phyloP scores from a whole-genome alignment of 441 rosid species.

The Populus hybrid region DNA sequence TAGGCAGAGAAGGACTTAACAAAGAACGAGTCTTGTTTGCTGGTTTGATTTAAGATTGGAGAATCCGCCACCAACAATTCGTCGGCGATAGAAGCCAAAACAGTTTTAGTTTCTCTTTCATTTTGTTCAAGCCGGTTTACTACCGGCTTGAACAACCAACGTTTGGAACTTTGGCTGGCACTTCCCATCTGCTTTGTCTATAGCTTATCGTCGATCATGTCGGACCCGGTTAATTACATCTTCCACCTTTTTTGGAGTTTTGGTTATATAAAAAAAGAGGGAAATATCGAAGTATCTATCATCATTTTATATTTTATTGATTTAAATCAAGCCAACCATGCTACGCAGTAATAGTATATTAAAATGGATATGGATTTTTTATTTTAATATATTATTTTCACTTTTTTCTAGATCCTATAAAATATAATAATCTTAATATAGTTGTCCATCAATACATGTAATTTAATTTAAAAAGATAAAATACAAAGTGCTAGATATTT shows the following conservation, averaged over 20 bases:
- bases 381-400: too few species aligned
- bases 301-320: too few species aligned
- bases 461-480: too few species aligned
- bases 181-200: not conserved
- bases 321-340: too few species aligned
- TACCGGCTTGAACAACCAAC: conserved; percentile 11
- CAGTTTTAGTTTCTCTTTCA: not conserved
- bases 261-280: too few species aligned
- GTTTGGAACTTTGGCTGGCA: not conserved
- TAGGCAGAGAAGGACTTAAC: conserved; percentile 23
- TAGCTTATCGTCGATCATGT: not conserved
- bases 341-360: too few species aligned
- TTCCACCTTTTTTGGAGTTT: not conserved
- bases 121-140: conserved; percentile 24
- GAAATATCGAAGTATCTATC: too few species aligned
- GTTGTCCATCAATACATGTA: too few species aligned
- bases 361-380: too few species aligned
- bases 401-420: too few species aligned
- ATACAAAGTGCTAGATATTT: too few species aligned
- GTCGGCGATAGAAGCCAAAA: conserved; percentile 30
- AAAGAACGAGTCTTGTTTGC: conserved; percentile 22
- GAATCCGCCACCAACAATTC: conserved; percentile 29
- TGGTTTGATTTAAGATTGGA: conserved; percentile 16
- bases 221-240: not conserved
- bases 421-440: too few species aligned